These are phyloP conservation scores for Globisporangium carolinianum DNA, from an alignment of 352 stramenopile species.

Conservation along the genomic window DNA sequence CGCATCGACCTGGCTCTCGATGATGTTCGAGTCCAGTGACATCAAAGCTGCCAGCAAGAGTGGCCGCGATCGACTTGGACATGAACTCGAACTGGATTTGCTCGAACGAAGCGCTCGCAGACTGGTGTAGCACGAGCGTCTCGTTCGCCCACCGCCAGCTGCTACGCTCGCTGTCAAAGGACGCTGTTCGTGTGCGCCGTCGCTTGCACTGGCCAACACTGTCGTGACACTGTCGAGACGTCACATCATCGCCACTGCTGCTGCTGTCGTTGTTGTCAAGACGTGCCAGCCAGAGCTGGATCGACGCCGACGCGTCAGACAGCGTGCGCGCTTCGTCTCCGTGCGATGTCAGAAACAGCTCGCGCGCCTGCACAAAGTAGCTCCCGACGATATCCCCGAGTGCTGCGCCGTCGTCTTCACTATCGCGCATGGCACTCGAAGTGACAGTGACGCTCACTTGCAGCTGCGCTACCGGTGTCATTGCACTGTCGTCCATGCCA, in stretches of 20 bases:
- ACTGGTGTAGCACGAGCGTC: conserved; percentile 4
- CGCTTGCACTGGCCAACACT: background rate
- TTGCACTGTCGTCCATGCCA: no score
- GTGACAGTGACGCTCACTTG: conserved; percentile 7
- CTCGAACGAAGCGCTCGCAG: background rate
- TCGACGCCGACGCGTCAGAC: conserved; percentile 11
- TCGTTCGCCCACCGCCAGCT: conserved; percentile 26
- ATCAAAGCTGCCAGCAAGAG: background rate
- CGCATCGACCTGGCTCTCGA: background rate
- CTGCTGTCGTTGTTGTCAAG: background rate
- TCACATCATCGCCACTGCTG: background rate
- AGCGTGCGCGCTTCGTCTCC: background rate
- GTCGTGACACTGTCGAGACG: background rate
- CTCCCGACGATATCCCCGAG: background rate
- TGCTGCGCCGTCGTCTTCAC: background rate
- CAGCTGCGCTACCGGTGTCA: background rate
- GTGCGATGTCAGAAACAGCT: background rate
- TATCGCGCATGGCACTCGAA: background rate
- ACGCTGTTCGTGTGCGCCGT: conserved; percentile 5
- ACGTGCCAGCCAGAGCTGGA: conserved; percentile 8
- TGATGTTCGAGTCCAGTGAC: background rate
- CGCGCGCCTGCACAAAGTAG: conserved; percentile 3
- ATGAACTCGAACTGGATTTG: conserved; percentile 5
- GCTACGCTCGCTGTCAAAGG: background rate
- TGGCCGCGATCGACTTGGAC: background rate